Evolutionary conservation across 345 rosid species (phyloP).

Genomic region (Aquilaria yunnanensis): DNA sequence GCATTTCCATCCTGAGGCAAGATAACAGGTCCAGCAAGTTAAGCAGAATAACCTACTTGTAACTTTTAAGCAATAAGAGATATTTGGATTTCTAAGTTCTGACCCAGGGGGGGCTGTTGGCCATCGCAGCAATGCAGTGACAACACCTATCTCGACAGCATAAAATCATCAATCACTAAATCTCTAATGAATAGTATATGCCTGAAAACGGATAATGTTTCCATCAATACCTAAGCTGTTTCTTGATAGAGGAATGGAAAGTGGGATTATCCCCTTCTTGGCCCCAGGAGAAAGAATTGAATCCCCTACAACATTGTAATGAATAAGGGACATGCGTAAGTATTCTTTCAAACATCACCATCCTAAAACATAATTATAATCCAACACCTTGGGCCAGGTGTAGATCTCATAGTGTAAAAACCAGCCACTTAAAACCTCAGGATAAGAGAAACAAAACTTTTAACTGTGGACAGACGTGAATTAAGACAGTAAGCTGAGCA

Average conservation of each 20-base stretch:
- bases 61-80: not conserved
- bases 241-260: slow-evolving; percentile 59
- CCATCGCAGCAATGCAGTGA: slow-evolving; percentile 78
- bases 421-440: too few species aligned
- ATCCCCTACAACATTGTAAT: slow-evolving; percentile 37
- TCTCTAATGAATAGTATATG: slow-evolving; percentile 1
- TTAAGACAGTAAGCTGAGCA: too few species aligned
- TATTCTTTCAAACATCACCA: too few species aligned
- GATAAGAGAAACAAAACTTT: too few species aligned
- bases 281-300: slow-evolving; percentile 67
- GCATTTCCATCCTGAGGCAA: slow-evolving; percentile 74
- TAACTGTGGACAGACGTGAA: too few species aligned
- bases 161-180: slow-evolving; percentile 5
- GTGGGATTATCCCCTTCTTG: slow-evolving; percentile 67
- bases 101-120: slow-evolving; percentile 84
- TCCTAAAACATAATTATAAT: too few species aligned
- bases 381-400: too few species aligned
- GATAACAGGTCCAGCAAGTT: slow-evolving; percentile 11
- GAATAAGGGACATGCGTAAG: not conserved
- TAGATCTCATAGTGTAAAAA: too few species aligned
- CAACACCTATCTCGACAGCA: slow-evolving; percentile 34
- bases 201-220: slow-evolving; percentile 3
- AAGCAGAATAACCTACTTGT: not conserved
- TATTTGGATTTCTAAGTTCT: slow-evolving; percentile 12
- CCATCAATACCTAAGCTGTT: slow-evolving; percentile 42